Percentiles rank a stretch among this genome's conserved stretches.
phyloP scores from a whole-genome alignment of 176 grass and related monocot species.

The Bothriochloa decipiens region DNA sequence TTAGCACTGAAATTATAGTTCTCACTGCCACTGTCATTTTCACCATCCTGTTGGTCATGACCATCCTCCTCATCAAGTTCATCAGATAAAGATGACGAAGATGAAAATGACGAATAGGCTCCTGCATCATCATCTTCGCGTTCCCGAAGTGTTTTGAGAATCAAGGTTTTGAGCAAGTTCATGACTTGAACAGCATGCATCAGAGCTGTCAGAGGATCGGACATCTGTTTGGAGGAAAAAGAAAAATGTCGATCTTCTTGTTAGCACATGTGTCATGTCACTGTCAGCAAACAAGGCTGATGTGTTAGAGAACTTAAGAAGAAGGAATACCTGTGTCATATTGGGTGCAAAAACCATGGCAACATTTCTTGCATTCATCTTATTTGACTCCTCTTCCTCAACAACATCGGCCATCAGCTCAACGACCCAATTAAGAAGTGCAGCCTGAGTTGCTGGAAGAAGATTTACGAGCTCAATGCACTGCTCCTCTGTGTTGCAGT shows the following conservation, averaged over 20 bases:
- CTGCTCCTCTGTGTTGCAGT: constrained; percentile 83
- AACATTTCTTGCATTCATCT: constrained; percentile 93
- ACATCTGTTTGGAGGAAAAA: constrained; percentile 54
- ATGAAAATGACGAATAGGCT: constrained; percentile 67
- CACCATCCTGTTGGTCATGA: constrained; percentile 40
- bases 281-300: background rate
- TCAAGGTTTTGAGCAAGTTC: constrained; percentile 78
- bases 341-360: constrained; percentile 97
- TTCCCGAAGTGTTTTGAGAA: constrained; percentile 72
- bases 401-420: constrained; percentile 95
- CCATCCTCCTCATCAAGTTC: constrained; percentile 49
- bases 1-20: constrained; percentile 24
- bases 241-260: background rate
- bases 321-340: constrained; percentile 82
- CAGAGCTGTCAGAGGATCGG: constrained; percentile 81
- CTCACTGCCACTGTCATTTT: constrained; percentile 45
- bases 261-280: constrained; percentile 26
- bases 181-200: constrained; percentile 95
- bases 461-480: constrained; percentile 71
- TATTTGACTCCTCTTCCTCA: constrained; percentile 88
- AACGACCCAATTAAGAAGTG: constrained; percentile 85
- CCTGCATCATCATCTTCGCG: constrained; percentile 58
- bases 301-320: background rate
- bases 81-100: constrained; percentile 41
- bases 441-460: constrained; percentile 71